Conservation (phyloP, 208 protist genomes). For the Naegleria fowleri region DNA sequence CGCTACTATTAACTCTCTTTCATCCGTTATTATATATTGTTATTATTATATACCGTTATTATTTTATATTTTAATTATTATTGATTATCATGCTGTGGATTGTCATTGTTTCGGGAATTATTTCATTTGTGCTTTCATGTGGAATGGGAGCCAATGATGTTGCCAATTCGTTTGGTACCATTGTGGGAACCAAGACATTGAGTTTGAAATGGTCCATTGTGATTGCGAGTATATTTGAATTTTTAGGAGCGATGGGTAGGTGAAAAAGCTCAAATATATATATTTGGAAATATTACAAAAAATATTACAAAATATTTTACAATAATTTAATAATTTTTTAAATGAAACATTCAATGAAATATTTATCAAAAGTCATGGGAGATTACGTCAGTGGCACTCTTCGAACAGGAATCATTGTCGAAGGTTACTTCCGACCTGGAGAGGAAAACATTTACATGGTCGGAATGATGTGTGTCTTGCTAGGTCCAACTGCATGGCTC, state of each 20-base stretch:
- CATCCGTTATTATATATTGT: no score
- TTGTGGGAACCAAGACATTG: constrained; percentile 67
- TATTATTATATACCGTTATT: no score
- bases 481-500: not conserved
- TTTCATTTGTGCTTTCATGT: constrained; percentile 63
- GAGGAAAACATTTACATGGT: constrained; percentile 10
- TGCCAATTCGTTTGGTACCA: constrained; percentile 77
- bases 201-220: constrained; percentile 66
- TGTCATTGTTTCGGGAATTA: constrained; percentile 58
- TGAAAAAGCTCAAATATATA: no score
- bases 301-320: no score
- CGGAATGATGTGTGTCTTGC: not conserved
- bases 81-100: constrained; percentile 55
- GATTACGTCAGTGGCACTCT: not conserved
- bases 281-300: no score
- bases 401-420: not conserved
- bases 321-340: no score
- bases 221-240: constrained; percentile 70
- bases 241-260: constrained; percentile 55
- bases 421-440: not conserved
- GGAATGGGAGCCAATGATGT: constrained; percentile 80
- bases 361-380: not conserved
- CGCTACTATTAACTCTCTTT: no score
- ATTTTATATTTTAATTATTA: no score
- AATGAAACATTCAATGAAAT: no score